phyloP scores from a whole-genome alignment of 2,329 filamentous ascomycete genomes.

The Ophiostoma sp. region DNA sequence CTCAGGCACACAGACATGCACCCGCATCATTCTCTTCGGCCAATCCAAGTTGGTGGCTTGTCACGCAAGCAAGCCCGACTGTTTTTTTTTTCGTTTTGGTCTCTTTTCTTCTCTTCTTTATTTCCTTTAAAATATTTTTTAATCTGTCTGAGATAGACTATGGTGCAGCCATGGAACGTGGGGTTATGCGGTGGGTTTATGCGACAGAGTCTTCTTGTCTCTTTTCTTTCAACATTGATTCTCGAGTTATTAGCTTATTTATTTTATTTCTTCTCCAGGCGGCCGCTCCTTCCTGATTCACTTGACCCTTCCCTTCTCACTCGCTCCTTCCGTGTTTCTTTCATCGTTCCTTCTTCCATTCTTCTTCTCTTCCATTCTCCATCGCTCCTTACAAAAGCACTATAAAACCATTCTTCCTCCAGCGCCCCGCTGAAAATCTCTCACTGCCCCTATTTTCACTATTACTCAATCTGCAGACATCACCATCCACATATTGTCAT shows the following conservation, averaged over 20 bases:
- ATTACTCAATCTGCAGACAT: neutral
- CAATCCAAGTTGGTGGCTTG: too few species aligned
- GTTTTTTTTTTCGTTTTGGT: neutral
- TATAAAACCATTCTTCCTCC: neutral
- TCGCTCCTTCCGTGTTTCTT: too few species aligned
- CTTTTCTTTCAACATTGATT: neutral
- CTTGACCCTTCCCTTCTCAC: too few species aligned
- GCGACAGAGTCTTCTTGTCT: neutral
- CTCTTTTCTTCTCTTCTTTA: neutral
- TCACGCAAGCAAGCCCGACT: too few species aligned
- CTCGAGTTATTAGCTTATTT: neutral
- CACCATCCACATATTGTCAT: neutral
- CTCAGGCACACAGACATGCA: neutral
- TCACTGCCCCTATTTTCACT: neutral
- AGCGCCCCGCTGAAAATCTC: slow-evolving; percentile 1
- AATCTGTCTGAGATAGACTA: too few species aligned
- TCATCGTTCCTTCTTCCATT: neutral
- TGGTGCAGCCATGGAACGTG: slow-evolving; percentile 1
- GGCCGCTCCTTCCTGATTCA: neutral
- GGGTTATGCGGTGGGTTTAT: slow-evolving; percentile 11
- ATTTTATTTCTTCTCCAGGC: neutral
- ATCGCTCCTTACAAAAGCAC: neutral
- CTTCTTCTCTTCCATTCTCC: neutral
- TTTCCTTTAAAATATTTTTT: neutral
- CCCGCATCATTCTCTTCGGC: too few species aligned